A percentile compares a stretch with the other conserved stretches of the same genome.
These are phyloP conservation scores for Fomitopsis serialis DNA, from an alignment of 768 basidiomycete species.

Conservation along the genomic window DNA sequence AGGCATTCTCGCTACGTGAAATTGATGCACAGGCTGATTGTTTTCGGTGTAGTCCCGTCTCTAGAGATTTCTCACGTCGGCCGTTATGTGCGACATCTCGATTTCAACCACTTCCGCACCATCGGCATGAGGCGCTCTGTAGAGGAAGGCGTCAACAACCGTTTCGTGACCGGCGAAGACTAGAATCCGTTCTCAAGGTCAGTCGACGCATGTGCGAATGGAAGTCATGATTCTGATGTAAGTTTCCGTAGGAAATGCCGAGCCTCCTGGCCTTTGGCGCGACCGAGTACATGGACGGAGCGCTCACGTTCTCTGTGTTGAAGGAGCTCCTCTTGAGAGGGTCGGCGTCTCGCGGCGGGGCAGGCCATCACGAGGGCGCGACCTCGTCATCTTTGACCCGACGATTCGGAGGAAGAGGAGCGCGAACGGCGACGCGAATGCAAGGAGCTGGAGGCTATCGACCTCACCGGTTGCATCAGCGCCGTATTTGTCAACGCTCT, in stretches of 20 bases:
- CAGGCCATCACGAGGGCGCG: slow-evolving; percentile 62
- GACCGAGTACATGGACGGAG: slow-evolving; percentile 97
- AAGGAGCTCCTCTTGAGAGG: slow-evolving; percentile 91
- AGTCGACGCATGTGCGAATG: slow-evolving; percentile 11
- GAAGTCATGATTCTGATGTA: slow-evolving; percentile 1
- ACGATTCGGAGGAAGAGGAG: slow-evolving; percentile 71
- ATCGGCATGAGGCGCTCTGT: slow-evolving; percentile 93
- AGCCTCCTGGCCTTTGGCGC: slow-evolving; percentile 87
- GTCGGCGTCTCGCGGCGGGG: slow-evolving; percentile 63
- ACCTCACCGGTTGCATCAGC: slow-evolving; percentile 93
- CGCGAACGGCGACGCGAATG: slow-evolving; percentile 68
- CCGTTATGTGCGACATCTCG: slow-evolving; percentile 79
- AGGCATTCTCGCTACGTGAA: slow-evolving; percentile 17
- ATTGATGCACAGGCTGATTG: not conserved
- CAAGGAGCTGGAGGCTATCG: slow-evolving; percentile 80
- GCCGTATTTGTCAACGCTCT: slow-evolving; percentile 84
- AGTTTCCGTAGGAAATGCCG: slow-evolving; percentile 67
- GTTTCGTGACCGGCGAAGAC: slow-evolving; percentile 91
- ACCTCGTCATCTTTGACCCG: slow-evolving; percentile 37
- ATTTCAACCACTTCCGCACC: slow-evolving; percentile 96
- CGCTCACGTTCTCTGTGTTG: slow-evolving; percentile 78
- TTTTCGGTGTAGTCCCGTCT: slow-evolving; percentile 47
- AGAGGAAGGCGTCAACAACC: slow-evolving; percentile 81
- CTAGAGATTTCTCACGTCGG: slow-evolving; percentile 70
- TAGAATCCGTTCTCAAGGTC: slow-evolving; percentile 76